Conservation (phyloP, 306 rosid genomes). For the Acacia confusa region DNA sequence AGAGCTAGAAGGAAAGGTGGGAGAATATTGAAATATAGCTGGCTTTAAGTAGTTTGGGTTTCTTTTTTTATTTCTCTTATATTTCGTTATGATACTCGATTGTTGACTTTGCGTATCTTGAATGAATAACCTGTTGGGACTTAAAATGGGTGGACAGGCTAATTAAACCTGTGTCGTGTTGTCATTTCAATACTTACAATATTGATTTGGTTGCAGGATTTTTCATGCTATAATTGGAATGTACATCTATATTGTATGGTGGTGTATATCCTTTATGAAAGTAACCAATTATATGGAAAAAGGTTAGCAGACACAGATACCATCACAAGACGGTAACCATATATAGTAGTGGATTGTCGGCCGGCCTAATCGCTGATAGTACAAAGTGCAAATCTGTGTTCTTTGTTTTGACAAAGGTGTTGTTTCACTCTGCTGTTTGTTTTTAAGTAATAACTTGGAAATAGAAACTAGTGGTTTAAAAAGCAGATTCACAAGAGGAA, state of each 20-base stretch:
- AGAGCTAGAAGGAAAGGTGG: constrained; percentile 84
- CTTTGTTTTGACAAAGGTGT: no score
- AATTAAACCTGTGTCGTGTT: neutral
- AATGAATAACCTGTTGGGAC: neutral
- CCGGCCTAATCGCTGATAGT: no score
- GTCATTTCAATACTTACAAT: neutral
- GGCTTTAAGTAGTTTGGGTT: constrained; percentile 29
- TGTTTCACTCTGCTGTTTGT: no score
- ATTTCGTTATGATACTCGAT: neutral
- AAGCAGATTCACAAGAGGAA: no score
- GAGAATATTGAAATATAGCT: constrained; percentile 75
- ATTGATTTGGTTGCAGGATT: neutral
- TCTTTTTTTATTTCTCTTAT: neutral
- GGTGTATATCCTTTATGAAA: no score
- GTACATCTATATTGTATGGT: neutral
- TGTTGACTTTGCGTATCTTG: constrained; percentile 30
- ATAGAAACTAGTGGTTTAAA: no score
- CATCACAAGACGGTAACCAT: no score
- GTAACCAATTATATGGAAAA: no score
- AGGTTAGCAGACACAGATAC: no score
- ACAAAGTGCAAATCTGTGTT: no score
- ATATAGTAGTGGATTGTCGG: neutral
- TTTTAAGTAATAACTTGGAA: no score
- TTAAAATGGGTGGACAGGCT: neutral
- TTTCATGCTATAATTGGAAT: neutral